Evolutionary conservation across 129 eudicot genomes (phyloP), one percentile per base, ranked within the genome.

Genomic region (Pseudognaphalium luteoalbum): DNA sequence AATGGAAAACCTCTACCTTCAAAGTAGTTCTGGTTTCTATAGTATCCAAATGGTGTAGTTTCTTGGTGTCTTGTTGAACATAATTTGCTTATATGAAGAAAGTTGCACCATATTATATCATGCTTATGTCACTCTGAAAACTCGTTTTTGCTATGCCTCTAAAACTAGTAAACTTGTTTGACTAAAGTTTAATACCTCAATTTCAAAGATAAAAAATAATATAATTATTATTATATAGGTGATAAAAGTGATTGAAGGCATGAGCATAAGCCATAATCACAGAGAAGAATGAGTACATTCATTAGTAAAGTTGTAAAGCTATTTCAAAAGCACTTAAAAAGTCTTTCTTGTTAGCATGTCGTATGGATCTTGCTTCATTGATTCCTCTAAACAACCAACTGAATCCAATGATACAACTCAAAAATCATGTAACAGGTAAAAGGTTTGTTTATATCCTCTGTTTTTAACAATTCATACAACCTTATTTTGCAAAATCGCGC

Each of bases 1-100:
- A 66, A 20, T 9, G 91, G 91, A 76, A 84, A 84, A 67, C 86
- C 81, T 32, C 86, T 84, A 21, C 85, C 69, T 6, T 14, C 81
- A 5, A 58, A 17, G 51, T 35, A 52, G 21, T 57, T 17, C 3
- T 29, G 83, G n/a, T 35, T 79, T 30, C 3, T 3, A 2, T 32
- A 47, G 10, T 50, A 19, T 41, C 32, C 3, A 5, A 15, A 57
- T 32, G 39, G 30, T 7, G 68, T 2, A 7, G 20, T 37, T 57
- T 72, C 33, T 65, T 54, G 54, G 65, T 63, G 68, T 25, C 28
- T 72, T 37, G n/a, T 54, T 79, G 61, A 65, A 57, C 61, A 57
- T 57, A 12, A 3, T 66, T 47, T 10, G 52, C 62, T 57, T 57
- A 6, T 19, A 30, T 2, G 22, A 80, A 73, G 14, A 50, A 80